Base-by-base conservation (phyloP, 352 stramenopile genomes). In the Pythium apleroticum region DNA sequence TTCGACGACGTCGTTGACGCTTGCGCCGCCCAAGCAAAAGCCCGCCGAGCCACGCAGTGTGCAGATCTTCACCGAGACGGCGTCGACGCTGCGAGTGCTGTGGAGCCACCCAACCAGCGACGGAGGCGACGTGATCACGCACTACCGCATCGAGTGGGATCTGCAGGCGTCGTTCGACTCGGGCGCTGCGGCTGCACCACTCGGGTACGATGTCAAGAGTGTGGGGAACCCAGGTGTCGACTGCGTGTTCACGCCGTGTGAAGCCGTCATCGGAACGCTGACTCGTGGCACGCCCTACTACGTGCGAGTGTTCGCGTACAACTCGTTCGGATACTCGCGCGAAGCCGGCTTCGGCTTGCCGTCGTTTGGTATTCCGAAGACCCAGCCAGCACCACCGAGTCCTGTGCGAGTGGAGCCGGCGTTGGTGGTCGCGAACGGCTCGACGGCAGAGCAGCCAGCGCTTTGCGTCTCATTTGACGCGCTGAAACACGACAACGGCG, bases 131-230 rank as follows among this genome's bases (percentile, higher is more conserved):
- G 67, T 80, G 0, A 89, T 99, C 46, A 96, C 90, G 9, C 96
- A 98, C 65, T 99, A 98, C 54, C 76, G 92, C 3, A 77, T 98
- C 7, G 96, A 99, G 73, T 99, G 97, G 97, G 97, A 99, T 63
- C 67, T 73, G 4, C 75, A 66, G 6, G 74, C 83, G 6, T 84
- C 75, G n/a, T 98, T 98, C 66, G 78, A 88, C 55, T 95, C 83
- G 5, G 87, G 81, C 0, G n/a, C 43, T 5, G 76, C 81, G 46
- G 80, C 78, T n/a, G 84, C 81, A n/a, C 72, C 93, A 3, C 61
- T 97, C 3, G 88, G 91, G 0, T 93, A 83, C 41, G 81, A 95
- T 25, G 74, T 81, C 1, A 92, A 95, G 66, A 63, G 75, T 2
- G 82, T 97, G 4, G 65, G 72, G 7, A 86, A 82, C 37, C 83